phyloP scores from a whole-genome alignment of 495 filamentous ascomycete genomes.

The Friedmanniomyces simplex region DNA sequence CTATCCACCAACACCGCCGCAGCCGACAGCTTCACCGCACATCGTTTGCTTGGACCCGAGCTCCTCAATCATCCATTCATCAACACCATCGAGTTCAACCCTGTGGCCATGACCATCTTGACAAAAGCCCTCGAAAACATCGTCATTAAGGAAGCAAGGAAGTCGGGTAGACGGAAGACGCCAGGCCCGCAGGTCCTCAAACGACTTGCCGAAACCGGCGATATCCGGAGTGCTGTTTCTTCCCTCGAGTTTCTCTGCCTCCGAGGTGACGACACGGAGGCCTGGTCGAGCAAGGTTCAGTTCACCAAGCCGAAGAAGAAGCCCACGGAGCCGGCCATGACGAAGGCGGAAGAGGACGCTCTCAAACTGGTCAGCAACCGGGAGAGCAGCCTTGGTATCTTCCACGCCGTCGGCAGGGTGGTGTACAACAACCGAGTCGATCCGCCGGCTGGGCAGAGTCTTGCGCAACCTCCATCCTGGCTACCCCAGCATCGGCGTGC shows the following conservation, averaged over 20 bases:
- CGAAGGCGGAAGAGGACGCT: conserved; percentile 60
- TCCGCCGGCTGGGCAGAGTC: conserved; percentile 10
- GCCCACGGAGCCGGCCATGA: conserved; percentile 47
- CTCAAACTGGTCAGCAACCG: conserved; percentile 68
- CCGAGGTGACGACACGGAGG: conserved; percentile 52
- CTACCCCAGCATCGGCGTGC: conserved; percentile 51
- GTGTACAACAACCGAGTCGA: conserved; percentile 81
- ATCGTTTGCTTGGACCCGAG: conserved; percentile 75
- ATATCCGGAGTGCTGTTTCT: conserved; percentile 82
- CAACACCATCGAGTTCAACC: conserved; percentile 78
- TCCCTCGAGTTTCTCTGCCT: conserved; percentile 84
- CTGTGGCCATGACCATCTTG: conserved; percentile 78
- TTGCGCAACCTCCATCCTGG: conserved; percentile 48
- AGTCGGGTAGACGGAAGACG: conserved; percentile 54
- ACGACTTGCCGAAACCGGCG: conserved; percentile 68
- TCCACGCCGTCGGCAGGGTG: conserved; percentile 92
- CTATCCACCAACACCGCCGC: conserved; percentile 63
- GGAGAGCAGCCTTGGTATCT: conserved; percentile 79
- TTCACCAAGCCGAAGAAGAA: conserved; percentile 52
- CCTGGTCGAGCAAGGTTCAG: conserved; percentile 56
- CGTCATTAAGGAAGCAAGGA: conserved; percentile 66
- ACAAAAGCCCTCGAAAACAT: conserved; percentile 69
- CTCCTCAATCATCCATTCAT: conserved; percentile 68
- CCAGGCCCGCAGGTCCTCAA: conserved; percentile 65
- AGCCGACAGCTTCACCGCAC: conserved; percentile 79